Evolutionary conservation across 257 asterid species (phyloP), one percentile per base, ranked within the genome.

Genomic region (Jaltomata sinuosa): DNA sequence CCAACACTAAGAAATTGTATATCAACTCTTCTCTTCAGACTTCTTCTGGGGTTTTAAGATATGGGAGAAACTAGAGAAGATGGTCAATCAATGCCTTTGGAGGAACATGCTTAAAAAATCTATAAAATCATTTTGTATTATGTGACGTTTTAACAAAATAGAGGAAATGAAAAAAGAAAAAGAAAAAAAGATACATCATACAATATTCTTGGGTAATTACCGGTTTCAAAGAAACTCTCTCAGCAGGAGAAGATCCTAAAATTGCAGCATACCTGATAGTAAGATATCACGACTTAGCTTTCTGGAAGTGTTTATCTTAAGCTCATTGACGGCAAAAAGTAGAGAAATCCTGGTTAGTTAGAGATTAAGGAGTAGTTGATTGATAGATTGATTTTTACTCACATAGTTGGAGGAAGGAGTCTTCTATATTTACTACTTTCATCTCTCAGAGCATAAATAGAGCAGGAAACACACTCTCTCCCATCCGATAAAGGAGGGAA

Each of bases 181-280:
- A 5, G 6, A n/a, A 3, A 40, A 42, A 72, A 72, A 42, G n/a
- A 72, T 47, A n/a, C 54, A 72, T 22, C 80, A 45, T 72, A 42
- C 22, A 6, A 72, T 72, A 29, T 72, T 76, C 36, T 85, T 62
- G 79, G 85, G 90, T 76, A 62, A 89, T 91, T 97, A 97, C 99
- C 68, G 98, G 98, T 79, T 82, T 93, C 93, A 94, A 83, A 83
- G 96, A 89, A 40, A 91, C 89, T 91, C 89, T 92, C 29, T 87
- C 93, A 47, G 89, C 94, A 68, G 87, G 84, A 69, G 98, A 97
- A 86, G 97, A 95, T 86, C 99, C 98, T 89, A 94, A 88, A 86
- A 97, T 95, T 84, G 98, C 98, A 18, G 99, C 91, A 87, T 96
- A 93, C 94, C 99, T 96, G 94, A 83, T 84, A 87, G 55, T 72